phyloP scores from a whole-genome alignment of 495 filamentous ascomycete genomes.

The Neurospora sp. region DNA sequence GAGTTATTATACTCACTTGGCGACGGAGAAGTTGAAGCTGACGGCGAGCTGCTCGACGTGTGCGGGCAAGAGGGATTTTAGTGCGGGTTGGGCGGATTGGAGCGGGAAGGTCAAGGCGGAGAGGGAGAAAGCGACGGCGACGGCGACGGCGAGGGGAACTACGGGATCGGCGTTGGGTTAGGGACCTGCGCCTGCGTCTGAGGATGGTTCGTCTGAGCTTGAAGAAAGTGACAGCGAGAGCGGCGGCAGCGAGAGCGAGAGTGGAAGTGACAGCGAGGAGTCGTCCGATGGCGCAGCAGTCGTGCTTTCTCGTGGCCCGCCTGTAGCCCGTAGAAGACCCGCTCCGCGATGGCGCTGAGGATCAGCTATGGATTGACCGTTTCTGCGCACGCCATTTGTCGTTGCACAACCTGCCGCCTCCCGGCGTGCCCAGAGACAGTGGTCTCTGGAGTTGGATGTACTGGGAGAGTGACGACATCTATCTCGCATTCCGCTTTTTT shows the following conservation, averaged over 20 bases:
- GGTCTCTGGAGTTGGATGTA: not conserved
- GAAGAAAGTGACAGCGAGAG: not conserved
- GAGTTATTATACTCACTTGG: conserved; percentile 15
- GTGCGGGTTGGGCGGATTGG: conserved; percentile 6
- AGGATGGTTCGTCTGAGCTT: not conserved
- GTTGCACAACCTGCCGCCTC: not conserved
- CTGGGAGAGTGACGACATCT: not conserved
- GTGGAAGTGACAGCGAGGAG: not conserved
- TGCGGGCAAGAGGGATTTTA: conserved; percentile 4
- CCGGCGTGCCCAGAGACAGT: not conserved
- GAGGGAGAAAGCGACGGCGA: no score
- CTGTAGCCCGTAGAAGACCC: no score
- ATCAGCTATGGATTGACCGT: not conserved
- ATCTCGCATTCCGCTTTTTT: not conserved
- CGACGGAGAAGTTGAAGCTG: conserved; percentile 8
- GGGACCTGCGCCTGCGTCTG: not conserved
- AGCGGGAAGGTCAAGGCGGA: not conserved
- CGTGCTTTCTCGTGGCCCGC: no score
- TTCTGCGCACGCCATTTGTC: not conserved
- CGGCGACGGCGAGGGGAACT: not conserved
- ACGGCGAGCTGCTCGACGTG: conserved; percentile 7
- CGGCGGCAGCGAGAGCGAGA: not conserved
- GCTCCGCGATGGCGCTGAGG: not conserved
- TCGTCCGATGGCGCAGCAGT: no score
- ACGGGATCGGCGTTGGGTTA: not conserved